Percentiles rank a stretch among this genome's conserved stretches.
Evolutionary conservation across 2,329 filamentous ascomycete species (phyloP).

Genomic region (Pseudofabraea citricarpa): DNA sequence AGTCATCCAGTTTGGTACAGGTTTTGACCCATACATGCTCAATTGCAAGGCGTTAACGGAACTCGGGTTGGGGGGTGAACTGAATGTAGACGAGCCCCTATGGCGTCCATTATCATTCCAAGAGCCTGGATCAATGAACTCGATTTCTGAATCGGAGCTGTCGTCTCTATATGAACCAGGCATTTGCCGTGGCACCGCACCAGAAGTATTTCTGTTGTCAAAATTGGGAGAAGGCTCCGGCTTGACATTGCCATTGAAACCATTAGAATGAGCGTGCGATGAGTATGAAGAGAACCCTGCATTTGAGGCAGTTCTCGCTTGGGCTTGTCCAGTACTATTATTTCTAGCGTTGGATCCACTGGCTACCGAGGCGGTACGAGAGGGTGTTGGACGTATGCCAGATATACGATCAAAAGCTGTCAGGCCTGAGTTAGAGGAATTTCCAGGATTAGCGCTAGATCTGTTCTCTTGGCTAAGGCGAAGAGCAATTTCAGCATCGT

Average conservation of each 20-base stretch:
- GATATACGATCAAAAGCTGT: constrained; percentile 23
- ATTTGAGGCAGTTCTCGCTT: background rate
- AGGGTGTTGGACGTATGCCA: constrained; percentile 13
- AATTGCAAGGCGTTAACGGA: no score
- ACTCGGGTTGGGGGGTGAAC: no score
- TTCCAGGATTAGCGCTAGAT: no score
- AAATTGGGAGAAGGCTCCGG: background rate
- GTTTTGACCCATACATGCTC: no score
- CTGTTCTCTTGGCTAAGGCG: constrained; percentile 4
- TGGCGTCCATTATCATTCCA: no score
- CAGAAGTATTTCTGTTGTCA: constrained; percentile 3
- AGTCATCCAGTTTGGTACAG: no score
- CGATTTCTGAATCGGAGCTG: constrained; percentile 24
- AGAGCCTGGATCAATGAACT: no score
- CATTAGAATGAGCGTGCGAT: background rate
- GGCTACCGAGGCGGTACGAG: no score
- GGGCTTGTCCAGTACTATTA: no score
- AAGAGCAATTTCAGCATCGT: constrained; percentile 29
- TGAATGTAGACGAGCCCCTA: no score
- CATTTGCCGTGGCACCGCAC: constrained; percentile 6
- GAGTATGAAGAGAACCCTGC: background rate
- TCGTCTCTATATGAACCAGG: constrained; percentile 19
- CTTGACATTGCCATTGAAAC: background rate
- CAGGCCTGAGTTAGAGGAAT: constrained; percentile 9
- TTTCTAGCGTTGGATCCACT: no score